Evolutionary conservation across 1,284 basidiomycete genomes (phyloP).

Genomic region (Ustilago sp.): DNA sequence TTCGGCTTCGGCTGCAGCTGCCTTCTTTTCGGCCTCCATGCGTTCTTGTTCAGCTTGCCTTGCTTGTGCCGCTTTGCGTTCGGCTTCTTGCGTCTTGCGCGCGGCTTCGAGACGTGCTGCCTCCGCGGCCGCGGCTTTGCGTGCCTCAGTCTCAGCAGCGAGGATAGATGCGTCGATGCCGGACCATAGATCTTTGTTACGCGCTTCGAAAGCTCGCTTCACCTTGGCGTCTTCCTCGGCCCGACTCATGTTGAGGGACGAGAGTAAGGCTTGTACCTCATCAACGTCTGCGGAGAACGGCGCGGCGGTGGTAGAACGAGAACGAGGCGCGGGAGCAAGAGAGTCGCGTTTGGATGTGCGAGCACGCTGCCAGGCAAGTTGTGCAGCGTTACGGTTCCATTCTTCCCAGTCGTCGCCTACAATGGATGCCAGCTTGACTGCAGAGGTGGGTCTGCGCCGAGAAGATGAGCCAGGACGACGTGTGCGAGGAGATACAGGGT

Average conservation of each 20-base stretch:
- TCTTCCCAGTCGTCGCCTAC: constrained; percentile 48
- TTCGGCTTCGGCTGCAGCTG: constrained; percentile 42
- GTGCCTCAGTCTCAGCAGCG: constrained; percentile 55
- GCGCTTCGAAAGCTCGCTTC: constrained; percentile 60
- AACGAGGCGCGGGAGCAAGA: constrained; percentile 11
- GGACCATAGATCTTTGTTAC: constrained; percentile 63
- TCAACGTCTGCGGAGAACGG: constrained; percentile 43
- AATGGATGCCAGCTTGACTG: constrained; percentile 24
- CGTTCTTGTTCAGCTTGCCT: constrained; percentile 58
- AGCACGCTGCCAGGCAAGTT: constrained; percentile 31
- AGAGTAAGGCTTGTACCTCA: constrained; percentile 55
- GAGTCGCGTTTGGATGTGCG: constrained; percentile 3
- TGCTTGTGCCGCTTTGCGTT: constrained; percentile 49
- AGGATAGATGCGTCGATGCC: constrained; percentile 64
- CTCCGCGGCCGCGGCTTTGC: constrained; percentile 50
- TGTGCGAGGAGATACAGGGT: constrained; percentile 13
- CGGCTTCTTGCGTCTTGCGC: constrained; percentile 56
- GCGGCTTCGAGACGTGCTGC: constrained; percentile 56
- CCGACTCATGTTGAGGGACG: constrained; percentile 55
- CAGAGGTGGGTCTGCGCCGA: constrained; percentile 7
- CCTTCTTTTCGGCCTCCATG: constrained; percentile 59
- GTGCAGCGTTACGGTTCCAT: constrained; percentile 42
- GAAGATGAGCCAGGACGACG: constrained; percentile 1
- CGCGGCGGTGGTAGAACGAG: constrained; percentile 10
- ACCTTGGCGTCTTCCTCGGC: constrained; percentile 53